These are phyloP conservation scores for Populus davidiana DNA, from an alignment of 345 rosid genomes.

Conservation along the genomic window DNA sequence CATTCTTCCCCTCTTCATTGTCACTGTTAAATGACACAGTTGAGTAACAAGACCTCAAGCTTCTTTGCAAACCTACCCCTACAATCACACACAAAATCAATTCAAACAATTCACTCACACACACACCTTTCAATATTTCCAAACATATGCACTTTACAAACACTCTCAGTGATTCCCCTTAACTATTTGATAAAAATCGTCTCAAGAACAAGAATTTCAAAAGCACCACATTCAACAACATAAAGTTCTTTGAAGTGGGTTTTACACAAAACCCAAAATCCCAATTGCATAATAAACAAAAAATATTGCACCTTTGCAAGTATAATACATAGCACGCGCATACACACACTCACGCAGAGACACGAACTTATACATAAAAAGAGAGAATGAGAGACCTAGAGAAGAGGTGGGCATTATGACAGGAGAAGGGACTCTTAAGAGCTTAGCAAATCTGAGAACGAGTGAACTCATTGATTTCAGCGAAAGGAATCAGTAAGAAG, in stretches of 20 bases:
- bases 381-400: slow-evolving; percentile 31
- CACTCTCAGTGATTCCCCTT: not conserved
- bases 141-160: not conserved
- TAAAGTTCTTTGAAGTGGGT: not conserved
- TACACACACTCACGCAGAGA: not conserved
- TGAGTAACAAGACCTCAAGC: slow-evolving; percentile 38
- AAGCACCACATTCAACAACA: not conserved
- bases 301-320: not conserved
- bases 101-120: not conserved
- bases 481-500: not conserved
- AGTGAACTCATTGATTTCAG: slow-evolving; percentile 32
- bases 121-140: not conserved
- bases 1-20: slow-evolving; percentile 20
- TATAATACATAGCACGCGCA: not conserved
- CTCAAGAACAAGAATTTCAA: not conserved
- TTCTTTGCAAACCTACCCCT: slow-evolving; percentile 31
- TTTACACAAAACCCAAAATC: not conserved
- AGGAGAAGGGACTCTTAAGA: slow-evolving; percentile 23
- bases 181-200: slow-evolving; percentile 18
- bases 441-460: slow-evolving; percentile 29
- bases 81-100: slow-evolving; percentile 12
- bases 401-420: slow-evolving; percentile 6
- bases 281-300: not conserved
- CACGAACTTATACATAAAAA: not conserved
- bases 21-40: slow-evolving; percentile 23